Base-by-base conservation (phyloP, 148 eudicot species). In the Rhododendron ferrugineum region DNA sequence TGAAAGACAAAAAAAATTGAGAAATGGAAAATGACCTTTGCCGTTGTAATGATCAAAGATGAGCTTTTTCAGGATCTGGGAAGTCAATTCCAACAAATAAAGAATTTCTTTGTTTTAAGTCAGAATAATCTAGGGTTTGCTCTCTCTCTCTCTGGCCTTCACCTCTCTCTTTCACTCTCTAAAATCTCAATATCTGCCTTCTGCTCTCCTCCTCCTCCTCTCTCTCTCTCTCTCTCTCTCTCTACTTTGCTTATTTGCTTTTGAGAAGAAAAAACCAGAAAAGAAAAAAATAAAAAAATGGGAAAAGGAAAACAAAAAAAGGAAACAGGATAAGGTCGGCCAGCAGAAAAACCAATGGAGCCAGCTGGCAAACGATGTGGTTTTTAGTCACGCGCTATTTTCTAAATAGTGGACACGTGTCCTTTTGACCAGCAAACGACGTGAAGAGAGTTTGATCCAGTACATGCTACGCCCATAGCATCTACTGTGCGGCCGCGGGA, bases 301-400 rank as follows among this genome's bases (percentile, higher is more conserved):
- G 11, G 34, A 15, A n/a, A 76, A 62, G 46, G 36, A 32, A 47
- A 77, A 75, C 26, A 20, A 20, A 40, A 78, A 16, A 30, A 49
- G n/a, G 52, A 26, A 83, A 87, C 32, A 77, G 80, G 88, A 84
- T 87, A 84, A 84, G 88, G 84, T 84, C 83, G 83, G 84, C 83
- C 84, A 84, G 79, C 80, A 79, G 86, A 79, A 64, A 54, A 50
- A 32, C 40, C 18, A 83, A 85, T 64, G 77, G 58, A 76, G 85
- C 85, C 88, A 83, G 85, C 88, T 86, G 88, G 85, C 16, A 49
- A 40, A 32, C 52, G 30, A 11, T 54, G 66, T 32, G n/a, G 77
- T 66, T 64, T 72, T 49, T 1, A 30, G 78, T 72, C 85, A 83
- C 85, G 85, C 79, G 85, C 66, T 47, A 66, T 73, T 73, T 84